Percentiles rank a stretch among this genome's conserved stretches.
phyloP scores from a whole-genome alignment of 1,139 yeast genomes.

The Blastobotrys petasosporus region DNA sequence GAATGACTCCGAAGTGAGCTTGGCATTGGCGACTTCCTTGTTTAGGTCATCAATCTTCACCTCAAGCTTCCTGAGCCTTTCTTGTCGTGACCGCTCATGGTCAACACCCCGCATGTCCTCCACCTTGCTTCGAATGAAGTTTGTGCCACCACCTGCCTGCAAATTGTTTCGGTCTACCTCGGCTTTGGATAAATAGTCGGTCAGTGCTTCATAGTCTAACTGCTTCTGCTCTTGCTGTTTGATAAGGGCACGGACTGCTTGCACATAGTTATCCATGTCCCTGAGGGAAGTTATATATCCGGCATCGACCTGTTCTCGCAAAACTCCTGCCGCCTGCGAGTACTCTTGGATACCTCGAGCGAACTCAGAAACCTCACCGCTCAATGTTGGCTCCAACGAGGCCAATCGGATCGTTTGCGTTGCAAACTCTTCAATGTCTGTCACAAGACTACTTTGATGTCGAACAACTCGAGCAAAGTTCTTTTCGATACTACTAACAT shows the following conservation, averaged over 20 bases:
- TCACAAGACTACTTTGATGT: constrained; percentile 64
- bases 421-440: constrained; percentile 68
- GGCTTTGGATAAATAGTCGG: constrained; percentile 70
- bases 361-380: constrained; percentile 49
- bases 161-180: constrained; percentile 57
- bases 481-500: constrained; percentile 69
- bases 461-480: constrained; percentile 68
- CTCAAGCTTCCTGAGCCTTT: constrained; percentile 46
- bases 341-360: constrained; percentile 48
- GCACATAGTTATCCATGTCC: constrained; percentile 82
- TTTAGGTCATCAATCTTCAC: constrained; percentile 54
- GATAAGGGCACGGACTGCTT: constrained; percentile 65
- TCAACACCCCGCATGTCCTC: constrained; percentile 58
- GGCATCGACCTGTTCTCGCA: constrained; percentile 66
- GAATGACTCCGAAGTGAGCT: constrained; percentile 62
- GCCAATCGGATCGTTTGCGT: constrained; percentile 65
- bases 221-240: constrained; percentile 88
- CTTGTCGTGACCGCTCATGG: constrained; percentile 50
- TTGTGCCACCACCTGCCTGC: constrained; percentile 49
- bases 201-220: constrained; percentile 80
- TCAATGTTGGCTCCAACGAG: constrained; percentile 42
- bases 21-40: constrained; percentile 57
- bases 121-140: constrained; percentile 48
- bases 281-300: constrained; percentile 76
- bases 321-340: constrained; percentile 41